A percentile compares a stretch with the other conserved stretches of the same genome.
These are phyloP conservation scores for Tetrahymena borealis DNA, from an alignment of 73 alveolate species.

Conservation along the genomic window DNA sequence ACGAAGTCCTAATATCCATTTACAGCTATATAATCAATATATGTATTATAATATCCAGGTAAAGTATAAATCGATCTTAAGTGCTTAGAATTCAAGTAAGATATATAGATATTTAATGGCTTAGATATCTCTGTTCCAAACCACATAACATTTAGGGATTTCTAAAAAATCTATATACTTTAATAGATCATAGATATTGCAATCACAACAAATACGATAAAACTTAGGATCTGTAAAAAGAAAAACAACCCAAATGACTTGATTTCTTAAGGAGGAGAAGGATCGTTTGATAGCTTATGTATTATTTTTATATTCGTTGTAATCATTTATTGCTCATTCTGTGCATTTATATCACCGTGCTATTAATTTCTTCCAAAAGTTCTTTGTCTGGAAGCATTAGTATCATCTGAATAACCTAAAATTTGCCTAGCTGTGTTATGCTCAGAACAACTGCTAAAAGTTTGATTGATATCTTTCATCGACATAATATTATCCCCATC, in stretches of 20 bases:
- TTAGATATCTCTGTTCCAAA: neutral
- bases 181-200: neutral
- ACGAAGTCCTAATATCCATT: neutral
- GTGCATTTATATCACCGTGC: neutral
- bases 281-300: neutral
- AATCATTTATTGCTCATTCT: neutral
- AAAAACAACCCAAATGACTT: neutral
- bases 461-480: neutral
- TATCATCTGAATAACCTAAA: neutral
- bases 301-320: neutral
- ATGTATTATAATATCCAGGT: neutral
- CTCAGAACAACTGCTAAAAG: neutral
- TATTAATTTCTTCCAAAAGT: neutral
- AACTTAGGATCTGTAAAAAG: neutral
- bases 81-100: neutral
- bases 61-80: neutral
- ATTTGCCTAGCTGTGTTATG: neutral
- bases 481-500: neutral
- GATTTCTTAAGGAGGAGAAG: neutral
- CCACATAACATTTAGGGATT: neutral
- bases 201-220: neutral
- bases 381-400: neutral
- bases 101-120: neutral
- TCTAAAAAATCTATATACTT: neutral
- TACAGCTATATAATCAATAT: neutral